These are phyloP conservation scores for Salix viminalis DNA, from an alignment of 345 rosid genomes.

Conservation along the genomic window DNA sequence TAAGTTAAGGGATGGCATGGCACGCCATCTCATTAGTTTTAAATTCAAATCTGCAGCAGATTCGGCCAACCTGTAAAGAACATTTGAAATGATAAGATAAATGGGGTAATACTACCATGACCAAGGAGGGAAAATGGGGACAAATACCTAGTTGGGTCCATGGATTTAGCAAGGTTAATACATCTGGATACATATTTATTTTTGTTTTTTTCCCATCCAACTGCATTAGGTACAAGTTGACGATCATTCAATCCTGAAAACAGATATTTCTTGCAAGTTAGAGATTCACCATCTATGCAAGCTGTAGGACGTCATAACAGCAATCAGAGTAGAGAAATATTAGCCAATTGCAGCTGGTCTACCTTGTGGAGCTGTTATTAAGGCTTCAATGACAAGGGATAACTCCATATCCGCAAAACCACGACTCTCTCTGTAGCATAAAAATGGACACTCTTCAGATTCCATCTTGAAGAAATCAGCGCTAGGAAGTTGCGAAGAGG, in stretches of 20 bases:
- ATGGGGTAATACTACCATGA: slow-evolving; percentile 1
- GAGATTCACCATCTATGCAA: slow-evolving; percentile 6
- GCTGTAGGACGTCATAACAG: slow-evolving; percentile 5
- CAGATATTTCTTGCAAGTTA: slow-evolving; percentile 3
- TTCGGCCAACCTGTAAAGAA: slow-evolving; percentile 62
- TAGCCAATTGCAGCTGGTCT: slow-evolving; percentile 39
- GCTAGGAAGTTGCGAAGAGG: slow-evolving; percentile 89
- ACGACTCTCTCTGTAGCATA: slow-evolving; percentile 85
- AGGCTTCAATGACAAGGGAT: slow-evolving; percentile 83
- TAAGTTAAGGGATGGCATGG: slow-evolving; percentile 81
- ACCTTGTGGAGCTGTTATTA: slow-evolving; percentile 57
- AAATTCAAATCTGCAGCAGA: slow-evolving; percentile 94
- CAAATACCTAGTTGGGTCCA: slow-evolving; percentile 80
- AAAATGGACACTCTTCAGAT: slow-evolving; percentile 56
- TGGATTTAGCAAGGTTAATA: slow-evolving; percentile 80
- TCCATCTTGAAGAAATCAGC: slow-evolving; percentile 71
- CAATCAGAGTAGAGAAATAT: slow-evolving; percentile 19
- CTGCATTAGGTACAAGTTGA: slow-evolving; percentile 52
- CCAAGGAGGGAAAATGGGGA: not conserved
- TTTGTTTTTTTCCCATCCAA: slow-evolving; percentile 85
- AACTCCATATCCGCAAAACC: slow-evolving; percentile 78
- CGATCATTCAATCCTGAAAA: slow-evolving; percentile 47
- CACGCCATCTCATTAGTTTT: slow-evolving; percentile 96
- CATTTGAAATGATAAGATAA: slow-evolving; percentile 13
- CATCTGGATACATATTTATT: slow-evolving; percentile 55